These are phyloP conservation scores for Penicillium canariense DNA, from an alignment of 495 filamentous ascomycete genomes.

Conservation along the genomic window DNA sequence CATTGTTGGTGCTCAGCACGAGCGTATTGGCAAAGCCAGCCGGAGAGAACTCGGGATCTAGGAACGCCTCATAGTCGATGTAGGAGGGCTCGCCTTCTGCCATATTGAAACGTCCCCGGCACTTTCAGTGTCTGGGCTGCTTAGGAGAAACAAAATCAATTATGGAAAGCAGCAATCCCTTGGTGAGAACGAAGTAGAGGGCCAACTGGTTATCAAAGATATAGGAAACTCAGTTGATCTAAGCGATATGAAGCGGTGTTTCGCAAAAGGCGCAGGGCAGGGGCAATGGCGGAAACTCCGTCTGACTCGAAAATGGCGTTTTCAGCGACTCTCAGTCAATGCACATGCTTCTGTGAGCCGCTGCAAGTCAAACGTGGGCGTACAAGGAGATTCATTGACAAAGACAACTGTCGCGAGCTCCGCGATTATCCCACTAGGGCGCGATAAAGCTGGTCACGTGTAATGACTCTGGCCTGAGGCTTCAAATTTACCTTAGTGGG, in stretches of 20 bases:
- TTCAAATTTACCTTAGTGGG: not conserved
- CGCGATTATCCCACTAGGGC: slow-evolving; percentile 21
- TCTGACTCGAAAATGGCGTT: not conserved
- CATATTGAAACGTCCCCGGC: slow-evolving; percentile 23
- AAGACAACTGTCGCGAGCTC: slow-evolving; percentile 23
- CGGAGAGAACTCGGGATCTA: slow-evolving; percentile 78
- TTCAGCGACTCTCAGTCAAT: not conserved
- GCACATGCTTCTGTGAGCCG: not conserved
- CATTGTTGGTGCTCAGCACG: slow-evolving; percentile 86
- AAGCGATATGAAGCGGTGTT: not conserved
- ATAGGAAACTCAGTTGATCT: not conserved
- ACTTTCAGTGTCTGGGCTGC: not conserved
- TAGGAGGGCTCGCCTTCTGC: slow-evolving; percentile 65
- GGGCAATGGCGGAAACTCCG: no score
- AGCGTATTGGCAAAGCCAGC: slow-evolving; percentile 82
- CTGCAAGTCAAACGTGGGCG: not conserved
- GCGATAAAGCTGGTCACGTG: slow-evolving; percentile 16
- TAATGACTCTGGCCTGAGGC: slow-evolving; percentile 2
- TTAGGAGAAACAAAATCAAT: not conserved
- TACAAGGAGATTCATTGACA: slow-evolving; percentile 6
- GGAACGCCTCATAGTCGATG: slow-evolving; percentile 93
- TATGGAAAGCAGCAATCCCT: no score
- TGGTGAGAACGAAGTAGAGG: not conserved
- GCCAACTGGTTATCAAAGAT: not conserved
- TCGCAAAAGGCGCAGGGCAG: no score